These are phyloP conservation scores for Crassisporium funariophilum DNA, from an alignment of 768 basidiomycete species.

Conservation along the genomic window DNA sequence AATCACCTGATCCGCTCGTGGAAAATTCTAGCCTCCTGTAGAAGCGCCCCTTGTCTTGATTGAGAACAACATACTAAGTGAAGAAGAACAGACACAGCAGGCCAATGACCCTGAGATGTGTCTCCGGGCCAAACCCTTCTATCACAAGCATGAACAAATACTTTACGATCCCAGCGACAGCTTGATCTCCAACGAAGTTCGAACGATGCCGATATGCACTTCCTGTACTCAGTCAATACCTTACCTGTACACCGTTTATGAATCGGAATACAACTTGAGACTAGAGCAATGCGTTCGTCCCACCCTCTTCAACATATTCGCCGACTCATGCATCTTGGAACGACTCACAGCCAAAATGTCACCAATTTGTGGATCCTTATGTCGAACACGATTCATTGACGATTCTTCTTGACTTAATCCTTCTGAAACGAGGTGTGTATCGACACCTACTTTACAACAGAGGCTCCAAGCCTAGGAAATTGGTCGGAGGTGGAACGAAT, in stretches of 20 bases:
- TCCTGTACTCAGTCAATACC: conserved; percentile 66
- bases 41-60: too few relatives aligned
- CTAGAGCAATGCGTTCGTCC: conserved; percentile 81
- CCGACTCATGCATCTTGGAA: conserved; percentile 4
- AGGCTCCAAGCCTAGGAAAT: conserved; percentile 62
- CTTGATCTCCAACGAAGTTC: too few relatives aligned
- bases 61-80: too few relatives aligned
- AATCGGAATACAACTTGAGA: conserved; percentile 74
- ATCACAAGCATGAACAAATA: too few relatives aligned
- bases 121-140: too few relatives aligned
- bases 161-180: too few relatives aligned
- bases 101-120: too few relatives aligned
- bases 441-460: conserved; percentile 82
- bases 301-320: not conserved
- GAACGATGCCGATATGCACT: conserved; percentile 82
- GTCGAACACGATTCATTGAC: conserved; percentile 81
- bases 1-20: too few relatives aligned
- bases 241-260: conserved; percentile 81
- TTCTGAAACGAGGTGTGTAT: conserved; percentile 81
- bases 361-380: conserved; percentile 79
- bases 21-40: too few relatives aligned
- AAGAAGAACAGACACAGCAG: too few relatives aligned
- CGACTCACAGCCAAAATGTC: conserved; percentile 53
- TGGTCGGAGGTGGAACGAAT: conserved; percentile 18
- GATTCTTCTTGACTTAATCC: conserved; percentile 75